These are phyloP conservation scores for Aspergillus asperescens DNA, from an alignment of 495 filamentous ascomycete species.

Conservation along the genomic window DNA sequence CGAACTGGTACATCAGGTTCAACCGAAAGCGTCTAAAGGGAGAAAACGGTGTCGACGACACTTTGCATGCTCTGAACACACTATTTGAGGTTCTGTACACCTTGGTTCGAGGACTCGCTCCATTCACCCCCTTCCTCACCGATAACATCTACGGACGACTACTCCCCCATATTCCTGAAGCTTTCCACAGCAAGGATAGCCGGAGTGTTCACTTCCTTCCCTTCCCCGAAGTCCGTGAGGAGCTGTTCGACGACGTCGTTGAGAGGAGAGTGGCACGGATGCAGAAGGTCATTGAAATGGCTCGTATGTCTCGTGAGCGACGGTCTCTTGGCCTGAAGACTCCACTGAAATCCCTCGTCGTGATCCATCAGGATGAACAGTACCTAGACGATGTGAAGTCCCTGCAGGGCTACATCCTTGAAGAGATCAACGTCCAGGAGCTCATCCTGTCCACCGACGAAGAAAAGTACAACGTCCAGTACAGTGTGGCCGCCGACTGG, in stretches of 20 bases:
- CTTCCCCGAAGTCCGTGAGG: slow-evolving; percentile 81
- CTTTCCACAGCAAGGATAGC: slow-evolving; percentile 58
- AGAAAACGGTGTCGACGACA: slow-evolving; percentile 82
- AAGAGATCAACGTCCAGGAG: slow-evolving; percentile 86
- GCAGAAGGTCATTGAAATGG: slow-evolving; percentile 93
- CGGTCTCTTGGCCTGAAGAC: slow-evolving; percentile 81
- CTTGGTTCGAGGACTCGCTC: slow-evolving; percentile 77
- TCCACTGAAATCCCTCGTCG: slow-evolving; percentile 81
- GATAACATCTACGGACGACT: slow-evolving; percentile 89
- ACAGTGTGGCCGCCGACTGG: slow-evolving; percentile 86
- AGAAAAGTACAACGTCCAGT: slow-evolving; percentile 83
- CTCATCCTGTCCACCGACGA: slow-evolving; percentile 85
- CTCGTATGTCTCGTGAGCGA: slow-evolving; percentile 77
- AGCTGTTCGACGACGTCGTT: slow-evolving; percentile 80
- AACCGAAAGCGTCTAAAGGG: slow-evolving; percentile 95
- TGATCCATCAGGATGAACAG: slow-evolving; percentile 77
- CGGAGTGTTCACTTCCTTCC: slow-evolving; percentile 88
- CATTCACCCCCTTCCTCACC: slow-evolving; percentile 93
- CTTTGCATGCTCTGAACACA: slow-evolving; percentile 84
- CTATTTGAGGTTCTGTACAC: slow-evolving; percentile 97
- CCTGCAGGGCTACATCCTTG: slow-evolving; percentile 75
- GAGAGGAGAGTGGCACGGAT: slow-evolving; percentile 84
- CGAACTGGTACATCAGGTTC: slow-evolving; percentile 99
- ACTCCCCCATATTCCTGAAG: slow-evolving; percentile 69
- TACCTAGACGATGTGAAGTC: slow-evolving; percentile 85